Conservation (phyloP, 805 yeast genomes). For the Pichia cabralensis region DNA sequence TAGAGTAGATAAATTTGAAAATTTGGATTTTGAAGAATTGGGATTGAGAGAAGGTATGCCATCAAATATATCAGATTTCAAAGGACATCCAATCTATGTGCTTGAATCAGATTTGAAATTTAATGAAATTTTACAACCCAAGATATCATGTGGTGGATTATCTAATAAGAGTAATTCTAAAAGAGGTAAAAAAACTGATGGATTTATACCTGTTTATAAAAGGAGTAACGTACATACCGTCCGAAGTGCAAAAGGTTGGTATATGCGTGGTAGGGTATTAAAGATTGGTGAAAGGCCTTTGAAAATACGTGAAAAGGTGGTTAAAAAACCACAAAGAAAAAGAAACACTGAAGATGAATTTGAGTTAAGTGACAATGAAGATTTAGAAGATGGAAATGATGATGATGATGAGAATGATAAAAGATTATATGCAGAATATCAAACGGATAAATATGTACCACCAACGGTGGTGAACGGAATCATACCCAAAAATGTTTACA, state of each 20-base stretch:
- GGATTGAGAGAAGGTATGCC: conserved; percentile 83
- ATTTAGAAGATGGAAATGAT: conserved; percentile 12
- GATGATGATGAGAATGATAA: conserved; percentile 45
- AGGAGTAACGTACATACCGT: conserved; percentile 54
- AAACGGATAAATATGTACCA: conserved; percentile 64
- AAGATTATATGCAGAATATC: conserved; percentile 66
- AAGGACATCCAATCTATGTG: conserved; percentile 79
- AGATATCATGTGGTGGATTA: conserved; percentile 65
- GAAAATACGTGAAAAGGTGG: conserved; percentile 30
- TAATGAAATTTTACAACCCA: conserved; percentile 65
- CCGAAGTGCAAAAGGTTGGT: conserved; percentile 80
- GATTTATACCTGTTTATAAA: conserved; percentile 52
- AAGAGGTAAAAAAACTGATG: conserved; percentile 26
- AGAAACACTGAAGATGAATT: conserved; percentile 17
- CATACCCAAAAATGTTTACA: conserved; percentile 67
- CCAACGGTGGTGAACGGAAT: conserved; percentile 56
- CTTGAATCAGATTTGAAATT: conserved; percentile 63
- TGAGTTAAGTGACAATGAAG: conserved; percentile 15
- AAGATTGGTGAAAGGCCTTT: conserved; percentile 62
- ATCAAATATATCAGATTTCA: conserved; percentile 68
- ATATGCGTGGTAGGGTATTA: conserved; percentile 64
- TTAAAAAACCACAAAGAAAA: conserved; percentile 13
- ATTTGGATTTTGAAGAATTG: conserved; percentile 48
- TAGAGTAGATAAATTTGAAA: conserved; percentile 43
- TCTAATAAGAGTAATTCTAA: conserved; percentile 31